Evolutionary conservation across 2,329 filamentous ascomycete species (phyloP).

Genomic region (Penicillium capsulatum): DNA sequence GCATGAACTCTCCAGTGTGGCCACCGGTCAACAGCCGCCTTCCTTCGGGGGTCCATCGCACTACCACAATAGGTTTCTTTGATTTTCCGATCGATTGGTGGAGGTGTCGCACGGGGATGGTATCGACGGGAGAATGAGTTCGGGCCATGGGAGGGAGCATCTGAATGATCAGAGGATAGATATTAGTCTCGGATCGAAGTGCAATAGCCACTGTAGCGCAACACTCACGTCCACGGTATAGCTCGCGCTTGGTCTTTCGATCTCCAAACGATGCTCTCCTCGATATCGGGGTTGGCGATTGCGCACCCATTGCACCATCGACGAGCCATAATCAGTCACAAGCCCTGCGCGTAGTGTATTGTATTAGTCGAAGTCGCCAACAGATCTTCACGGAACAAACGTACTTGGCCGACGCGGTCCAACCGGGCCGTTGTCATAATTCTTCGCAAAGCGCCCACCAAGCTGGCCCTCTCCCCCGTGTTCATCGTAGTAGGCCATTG

Average conservation of each 20-base stretch:
- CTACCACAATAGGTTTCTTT: slow-evolving; percentile 94
- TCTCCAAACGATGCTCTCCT: slow-evolving; percentile 66
- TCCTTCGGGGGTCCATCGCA: slow-evolving; percentile 96
- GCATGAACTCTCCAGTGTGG: slow-evolving; percentile 93
- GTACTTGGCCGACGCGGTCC: slow-evolving; percentile 42
- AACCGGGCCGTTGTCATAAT: slow-evolving; percentile 32
- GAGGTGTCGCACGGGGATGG: slow-evolving; percentile 88
- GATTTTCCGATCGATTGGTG: slow-evolving; percentile 99
- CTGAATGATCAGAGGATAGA: slow-evolving; percentile 49
- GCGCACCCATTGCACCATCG: slow-evolving; percentile 86
- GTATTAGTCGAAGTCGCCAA: too few species aligned
- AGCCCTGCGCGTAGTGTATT: slow-evolving; percentile 55
- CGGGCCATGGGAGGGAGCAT: slow-evolving; percentile 82
- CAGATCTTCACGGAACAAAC: too few species aligned
- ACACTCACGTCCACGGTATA: slow-evolving; percentile 81
- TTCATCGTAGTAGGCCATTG: slow-evolving; percentile 42
- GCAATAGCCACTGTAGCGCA: neutral
- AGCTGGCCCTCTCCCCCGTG: slow-evolving; percentile 33
- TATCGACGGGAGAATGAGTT: slow-evolving; percentile 70
- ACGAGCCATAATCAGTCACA: slow-evolving; percentile 89
- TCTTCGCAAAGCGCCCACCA: slow-evolving; percentile 29
- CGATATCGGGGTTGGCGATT: slow-evolving; percentile 73
- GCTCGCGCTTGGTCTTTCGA: slow-evolving; percentile 79
- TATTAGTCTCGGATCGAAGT: slow-evolving; percentile 8
- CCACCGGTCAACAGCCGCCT: slow-evolving; percentile 86